Evolutionary conservation across 148 eudicot genomes (phyloP).

Genomic region (Bassia scoparia): DNA sequence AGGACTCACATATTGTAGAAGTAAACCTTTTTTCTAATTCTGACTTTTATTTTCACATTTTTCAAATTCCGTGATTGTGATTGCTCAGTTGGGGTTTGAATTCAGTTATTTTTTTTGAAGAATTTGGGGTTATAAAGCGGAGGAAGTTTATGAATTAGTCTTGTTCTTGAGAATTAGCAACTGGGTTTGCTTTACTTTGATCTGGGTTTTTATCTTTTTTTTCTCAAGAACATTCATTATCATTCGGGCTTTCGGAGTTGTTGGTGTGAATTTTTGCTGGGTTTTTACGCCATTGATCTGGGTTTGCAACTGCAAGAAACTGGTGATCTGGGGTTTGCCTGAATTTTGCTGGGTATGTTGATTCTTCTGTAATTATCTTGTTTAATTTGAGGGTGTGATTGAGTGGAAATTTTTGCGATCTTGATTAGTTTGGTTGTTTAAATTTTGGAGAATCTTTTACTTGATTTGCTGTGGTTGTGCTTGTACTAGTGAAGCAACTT

Average conservation of each 20-base stretch:
- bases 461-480: neutral
- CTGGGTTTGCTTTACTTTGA: constrained; percentile 14
- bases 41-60: neutral
- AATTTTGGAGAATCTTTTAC: neutral
- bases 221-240: neutral
- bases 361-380: neutral
- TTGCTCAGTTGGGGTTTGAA: neutral
- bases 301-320: constrained; percentile 5
- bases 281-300: constrained; percentile 13
- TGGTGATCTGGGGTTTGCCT: constrained; percentile 27
- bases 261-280: neutral
- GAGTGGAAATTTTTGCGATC: constrained; percentile 13
- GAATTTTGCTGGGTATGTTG: constrained; percentile 23
- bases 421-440: neutral
- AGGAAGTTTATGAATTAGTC: constrained; percentile 3
- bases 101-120: neutral
- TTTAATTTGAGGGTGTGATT: neutral
- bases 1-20: neutral
- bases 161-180: constrained; percentile 7
- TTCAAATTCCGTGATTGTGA: neutral
- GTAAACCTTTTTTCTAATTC: neutral
- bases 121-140: neutral
- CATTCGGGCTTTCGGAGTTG: constrained; percentile 16
- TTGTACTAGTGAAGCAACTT: constrained; percentile 7
- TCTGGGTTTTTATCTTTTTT: constrained; percentile 15